A percentile compares a stretch with the other conserved stretches of the same genome.
phyloP scores from a whole-genome alignment of 345 rosid genomes.

The Bruguiera sexangula region DNA sequence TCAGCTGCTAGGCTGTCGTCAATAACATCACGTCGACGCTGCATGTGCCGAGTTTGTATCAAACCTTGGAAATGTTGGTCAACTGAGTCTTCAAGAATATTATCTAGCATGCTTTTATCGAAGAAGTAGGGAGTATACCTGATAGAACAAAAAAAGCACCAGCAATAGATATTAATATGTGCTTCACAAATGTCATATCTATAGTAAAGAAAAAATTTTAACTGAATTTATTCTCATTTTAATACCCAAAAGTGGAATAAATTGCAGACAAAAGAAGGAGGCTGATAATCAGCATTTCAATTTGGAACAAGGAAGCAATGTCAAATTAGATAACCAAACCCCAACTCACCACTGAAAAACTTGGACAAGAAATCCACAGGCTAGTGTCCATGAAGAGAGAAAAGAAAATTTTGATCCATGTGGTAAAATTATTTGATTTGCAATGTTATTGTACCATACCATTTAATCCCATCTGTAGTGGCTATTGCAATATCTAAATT shows the following conservation, averaged over 20 bases:
- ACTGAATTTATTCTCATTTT: neutral
- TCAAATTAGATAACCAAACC: neutral
- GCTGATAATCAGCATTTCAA: slow-evolving; percentile 1
- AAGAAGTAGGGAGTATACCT: slow-evolving; percentile 99
- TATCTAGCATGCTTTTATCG: slow-evolving; percentile 83
- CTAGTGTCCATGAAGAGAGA: neutral
- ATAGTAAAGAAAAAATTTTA: too few relatives aligned
- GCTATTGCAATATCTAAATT: slow-evolving; percentile 97
- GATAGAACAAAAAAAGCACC: slow-evolving; percentile 19
- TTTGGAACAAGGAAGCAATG: neutral
- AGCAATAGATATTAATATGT: slow-evolving; percentile 10
- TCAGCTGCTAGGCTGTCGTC: slow-evolving; percentile 78
- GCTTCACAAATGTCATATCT: neutral
- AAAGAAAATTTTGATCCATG: neutral
- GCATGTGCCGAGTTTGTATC: slow-evolving; percentile 85
- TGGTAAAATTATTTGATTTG: neutral
- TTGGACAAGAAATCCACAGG: neutral
- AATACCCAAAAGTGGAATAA: neutral
- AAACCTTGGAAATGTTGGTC: slow-evolving; percentile 86
- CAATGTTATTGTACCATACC: slow-evolving; percentile 39
- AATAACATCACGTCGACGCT: slow-evolving; percentile 71
- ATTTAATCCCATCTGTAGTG: slow-evolving; percentile 81
- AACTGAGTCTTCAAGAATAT: slow-evolving; percentile 91
- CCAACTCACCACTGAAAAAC: neutral
- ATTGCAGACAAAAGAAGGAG: neutral